These are phyloP conservation scores for Verticillium isaacii DNA, from an alignment of 2,329 filamentous ascomycete genomes.

Conservation along the genomic window DNA sequence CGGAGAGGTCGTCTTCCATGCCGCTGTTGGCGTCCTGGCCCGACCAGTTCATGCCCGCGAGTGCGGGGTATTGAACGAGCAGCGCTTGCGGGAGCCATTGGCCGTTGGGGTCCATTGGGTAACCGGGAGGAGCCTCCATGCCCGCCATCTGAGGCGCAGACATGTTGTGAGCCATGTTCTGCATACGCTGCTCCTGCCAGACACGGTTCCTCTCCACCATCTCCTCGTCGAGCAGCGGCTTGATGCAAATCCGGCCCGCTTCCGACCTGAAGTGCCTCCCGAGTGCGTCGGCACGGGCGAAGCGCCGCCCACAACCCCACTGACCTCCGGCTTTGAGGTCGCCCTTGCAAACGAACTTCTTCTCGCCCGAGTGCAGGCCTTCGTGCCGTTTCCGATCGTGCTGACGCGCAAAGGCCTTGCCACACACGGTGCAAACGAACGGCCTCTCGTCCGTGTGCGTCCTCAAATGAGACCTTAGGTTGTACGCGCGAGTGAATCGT, in stretches of 20 bases:
- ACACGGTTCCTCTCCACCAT: slow-evolving; percentile 72
- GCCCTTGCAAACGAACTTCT: slow-evolving; percentile 96
- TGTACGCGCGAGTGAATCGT: slow-evolving; percentile 93
- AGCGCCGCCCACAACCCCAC: slow-evolving; percentile 91
- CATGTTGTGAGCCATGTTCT: slow-evolving; percentile 59
- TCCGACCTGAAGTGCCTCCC: slow-evolving; percentile 94
- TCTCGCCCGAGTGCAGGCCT: slow-evolving; percentile 92
- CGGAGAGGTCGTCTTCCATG: slow-evolving; percentile 71
- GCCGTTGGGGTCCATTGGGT: slow-evolving; percentile 49
- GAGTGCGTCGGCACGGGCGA: slow-evolving; percentile 91
- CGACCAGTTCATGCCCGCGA: slow-evolving; percentile 87
- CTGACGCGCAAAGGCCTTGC: slow-evolving; percentile 94
- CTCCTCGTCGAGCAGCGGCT: slow-evolving; percentile 94
- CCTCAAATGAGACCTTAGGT: slow-evolving; percentile 87
- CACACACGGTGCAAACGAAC: slow-evolving; percentile 94
- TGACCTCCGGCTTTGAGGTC: slow-evolving; percentile 76
- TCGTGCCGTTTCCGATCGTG: slow-evolving; percentile 97
- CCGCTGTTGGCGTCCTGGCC: slow-evolving; percentile 60
- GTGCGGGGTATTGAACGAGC: slow-evolving; percentile 84
- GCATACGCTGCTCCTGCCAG: slow-evolving; percentile 68
- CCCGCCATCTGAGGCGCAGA: slow-evolving; percentile 45
- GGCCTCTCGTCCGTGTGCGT: slow-evolving; percentile 97
- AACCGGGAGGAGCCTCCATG: slow-evolving; percentile 56
- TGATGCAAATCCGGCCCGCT: slow-evolving; percentile 93
- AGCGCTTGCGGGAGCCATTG: slow-evolving; percentile 81